Conservation (phyloP, 2,329 filamentous ascomycete genomes). For the Fusarium agapanthi region DNA sequence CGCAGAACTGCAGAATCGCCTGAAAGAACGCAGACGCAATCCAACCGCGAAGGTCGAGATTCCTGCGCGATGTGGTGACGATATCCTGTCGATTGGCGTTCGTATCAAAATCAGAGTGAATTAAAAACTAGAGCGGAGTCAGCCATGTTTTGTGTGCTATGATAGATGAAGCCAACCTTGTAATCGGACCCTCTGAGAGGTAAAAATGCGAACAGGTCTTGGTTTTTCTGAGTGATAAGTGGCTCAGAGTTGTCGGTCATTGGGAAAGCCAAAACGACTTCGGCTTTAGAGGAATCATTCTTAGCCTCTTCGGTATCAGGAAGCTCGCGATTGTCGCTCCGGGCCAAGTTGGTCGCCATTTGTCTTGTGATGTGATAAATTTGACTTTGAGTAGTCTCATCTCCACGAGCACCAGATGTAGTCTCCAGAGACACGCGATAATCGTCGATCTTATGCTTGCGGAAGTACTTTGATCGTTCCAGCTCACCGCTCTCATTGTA, state of each 20-base stretch:
- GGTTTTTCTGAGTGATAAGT: neutral
- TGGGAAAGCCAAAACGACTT: conserved; percentile 23
- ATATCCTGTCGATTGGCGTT: neutral
- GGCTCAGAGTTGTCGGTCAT: neutral
- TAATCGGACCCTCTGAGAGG: neutral
- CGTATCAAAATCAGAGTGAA: neutral
- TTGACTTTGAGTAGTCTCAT: neutral
- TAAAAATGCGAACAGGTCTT: neutral
- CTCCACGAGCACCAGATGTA: neutral
- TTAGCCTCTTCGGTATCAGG: neutral
- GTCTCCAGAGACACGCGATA: neutral
- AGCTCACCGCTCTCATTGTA: neutral
- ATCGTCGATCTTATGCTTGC: neutral
- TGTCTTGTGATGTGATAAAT: conserved; percentile 19
- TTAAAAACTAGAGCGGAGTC: neutral
- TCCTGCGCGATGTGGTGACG: neutral
- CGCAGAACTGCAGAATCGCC: conserved; percentile 22
- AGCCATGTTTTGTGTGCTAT: rapidly evolving
- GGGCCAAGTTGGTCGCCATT: neutral
- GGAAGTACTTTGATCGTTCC: neutral
- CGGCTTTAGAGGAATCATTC: neutral
- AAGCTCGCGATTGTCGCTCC: neutral
- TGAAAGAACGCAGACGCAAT: neutral
- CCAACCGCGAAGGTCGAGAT: neutral
- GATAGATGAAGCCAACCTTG: neutral